Evolutionary conservation across 2,329 filamentous ascomycete genomes (phyloP), one percentile per base, ranked within the genome.

Genomic region (Penicillium janthinellum): DNA sequence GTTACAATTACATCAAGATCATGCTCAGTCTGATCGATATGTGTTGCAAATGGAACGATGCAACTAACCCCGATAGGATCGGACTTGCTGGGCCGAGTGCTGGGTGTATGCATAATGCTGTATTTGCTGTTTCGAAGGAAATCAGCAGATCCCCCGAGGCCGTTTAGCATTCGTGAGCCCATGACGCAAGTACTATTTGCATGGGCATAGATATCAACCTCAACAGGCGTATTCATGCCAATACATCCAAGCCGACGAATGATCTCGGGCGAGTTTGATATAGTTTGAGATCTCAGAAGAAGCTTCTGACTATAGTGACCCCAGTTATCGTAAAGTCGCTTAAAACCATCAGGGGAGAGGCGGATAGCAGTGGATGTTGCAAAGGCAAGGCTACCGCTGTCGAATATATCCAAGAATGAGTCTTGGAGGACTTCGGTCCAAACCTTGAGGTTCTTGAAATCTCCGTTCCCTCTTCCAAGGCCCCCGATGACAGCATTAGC

Each of bases 341-440:
- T 86, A 84, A 96, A 96, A 47, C 92, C 92, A 4, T 94, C 91
- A 5, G 92, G 92, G 0, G 90, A 94, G 84, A 96, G 95, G 68
- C 92, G 90, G 71, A 96, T 91, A 2, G 90, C 93, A 6, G 92
- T 96, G 41, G 92, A 91, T 0, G 92, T 96, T 47, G 92, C 92
- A 70, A 95, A 96, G 79, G 96, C 91, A 17, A 96, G 84, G 72
- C 91, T 88, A 25, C 91, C 92, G 60, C 86, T 90, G 81, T 96
- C 92, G 78, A 96, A 96, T 57, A 96, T 89, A 75, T 96, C 92
- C 25, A 96, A 85, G 86, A 96, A 96, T 20, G 90, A 92, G 75
- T 96, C 92, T 80, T 96, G 92, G 58, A 96, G 87, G 49, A 96
- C 92, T 78, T 96, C 92, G 25, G 92, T 96, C 92, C 92, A 96